These are phyloP conservation scores for Pochonia chlamydosporia DNA, from an alignment of 2,329 filamentous ascomycete genomes.

Conservation along the genomic window DNA sequence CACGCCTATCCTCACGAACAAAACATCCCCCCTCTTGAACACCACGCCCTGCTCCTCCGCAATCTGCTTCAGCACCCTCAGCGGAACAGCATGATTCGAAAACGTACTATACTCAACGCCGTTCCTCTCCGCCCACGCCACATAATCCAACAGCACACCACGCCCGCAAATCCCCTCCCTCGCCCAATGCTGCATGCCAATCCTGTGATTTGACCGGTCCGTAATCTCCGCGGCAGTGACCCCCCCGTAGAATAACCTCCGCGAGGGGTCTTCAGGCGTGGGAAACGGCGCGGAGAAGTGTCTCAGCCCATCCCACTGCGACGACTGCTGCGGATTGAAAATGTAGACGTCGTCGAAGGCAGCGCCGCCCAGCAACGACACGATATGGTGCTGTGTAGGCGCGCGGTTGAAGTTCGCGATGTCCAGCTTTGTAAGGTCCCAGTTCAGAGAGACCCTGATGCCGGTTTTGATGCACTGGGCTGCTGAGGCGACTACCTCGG, in stretches of 20 bases:
- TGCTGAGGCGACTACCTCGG: slow-evolving; percentile 43
- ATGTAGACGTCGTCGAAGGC: slow-evolving; percentile 45
- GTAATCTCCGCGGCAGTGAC: slow-evolving; percentile 38
- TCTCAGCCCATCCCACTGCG: slow-evolving; percentile 45
- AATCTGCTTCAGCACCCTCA: slow-evolving; percentile 21
- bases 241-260: slow-evolving; percentile 43
- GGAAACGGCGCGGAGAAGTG: slow-evolving; percentile 40
- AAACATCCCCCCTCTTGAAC: slow-evolving; percentile 45
- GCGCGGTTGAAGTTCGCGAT: slow-evolving; percentile 47
- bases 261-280: slow-evolving; percentile 20
- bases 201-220: slow-evolving; percentile 35
- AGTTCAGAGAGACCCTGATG: slow-evolving; percentile 44
- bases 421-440: slow-evolving; percentile 51
- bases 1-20: slow-evolving; percentile 31
- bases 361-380: slow-evolving; percentile 38
- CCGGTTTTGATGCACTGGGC: slow-evolving; percentile 45
- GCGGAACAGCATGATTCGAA: slow-evolving; percentile 30
- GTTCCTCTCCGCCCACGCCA: slow-evolving; percentile 32
- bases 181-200: slow-evolving; percentile 43
- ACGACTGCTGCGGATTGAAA: slow-evolving; percentile 45
- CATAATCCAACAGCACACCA: slow-evolving; percentile 46
- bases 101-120: slow-evolving; percentile 34
- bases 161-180: slow-evolving; percentile 41
- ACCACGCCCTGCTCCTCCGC: slow-evolving; percentile 35
- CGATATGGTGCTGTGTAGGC: slow-evolving; percentile 43